A percentile compares a stretch with the other conserved stretches of the same genome.
These are phyloP conservation scores for Aspergillus heteromorphus DNA, from an alignment of 495 filamentous ascomycete genomes.

Conservation along the genomic window DNA sequence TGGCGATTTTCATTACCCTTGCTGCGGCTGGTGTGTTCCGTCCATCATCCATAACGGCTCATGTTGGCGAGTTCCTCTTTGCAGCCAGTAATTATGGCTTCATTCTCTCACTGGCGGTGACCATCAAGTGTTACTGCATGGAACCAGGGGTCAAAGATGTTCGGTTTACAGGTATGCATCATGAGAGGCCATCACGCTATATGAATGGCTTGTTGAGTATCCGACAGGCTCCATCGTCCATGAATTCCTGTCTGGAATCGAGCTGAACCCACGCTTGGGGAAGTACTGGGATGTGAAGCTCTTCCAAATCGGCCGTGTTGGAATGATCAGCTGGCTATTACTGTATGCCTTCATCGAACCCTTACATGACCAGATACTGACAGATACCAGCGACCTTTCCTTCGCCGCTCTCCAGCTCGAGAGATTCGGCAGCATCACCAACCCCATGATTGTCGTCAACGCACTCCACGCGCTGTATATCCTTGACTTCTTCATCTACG, in stretches of 20 bases:
- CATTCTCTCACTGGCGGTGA: too few species aligned
- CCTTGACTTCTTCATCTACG: slow-evolving; percentile 48
- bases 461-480: slow-evolving; percentile 43
- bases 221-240: too few species aligned
- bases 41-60: too few species aligned
- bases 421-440: slow-evolving; percentile 36
- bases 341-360: slow-evolving; percentile 27
- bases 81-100: too few species aligned
- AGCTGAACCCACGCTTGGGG: slow-evolving; percentile 46
- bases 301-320: slow-evolving; percentile 45
- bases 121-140: too few species aligned
- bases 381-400: slow-evolving; percentile 34
- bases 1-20: too few species aligned
- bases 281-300: slow-evolving; percentile 45
- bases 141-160: too few species aligned
- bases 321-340: slow-evolving; percentile 38
- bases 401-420: slow-evolving; percentile 44
- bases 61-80: too few species aligned
- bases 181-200: too few species aligned
- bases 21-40: too few species aligned
- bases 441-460: slow-evolving; percentile 40
- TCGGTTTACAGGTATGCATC: too few species aligned
- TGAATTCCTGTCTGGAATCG: slow-evolving; percentile 25
- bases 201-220: too few species aligned
- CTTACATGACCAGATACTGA: not conserved